These are phyloP conservation scores for Metarhizium anisopliae DNA, from an alignment of 2,329 filamentous ascomycete genomes.

Conservation along the genomic window DNA sequence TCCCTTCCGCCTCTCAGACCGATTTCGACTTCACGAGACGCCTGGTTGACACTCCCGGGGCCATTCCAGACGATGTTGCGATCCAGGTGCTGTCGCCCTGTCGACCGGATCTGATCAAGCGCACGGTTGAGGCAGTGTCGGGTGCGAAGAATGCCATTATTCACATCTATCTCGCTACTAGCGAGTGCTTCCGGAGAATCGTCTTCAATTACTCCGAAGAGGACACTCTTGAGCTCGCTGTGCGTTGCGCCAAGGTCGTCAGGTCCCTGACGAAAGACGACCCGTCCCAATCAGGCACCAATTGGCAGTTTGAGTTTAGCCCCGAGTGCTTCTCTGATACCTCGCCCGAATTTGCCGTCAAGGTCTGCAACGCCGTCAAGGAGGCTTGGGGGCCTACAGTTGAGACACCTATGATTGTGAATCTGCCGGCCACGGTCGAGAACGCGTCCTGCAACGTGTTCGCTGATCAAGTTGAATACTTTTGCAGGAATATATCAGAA, in stretches of 20 bases:
- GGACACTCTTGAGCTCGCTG: slow-evolving; percentile 71
- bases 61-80: slow-evolving; percentile 80
- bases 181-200: slow-evolving; percentile 86
- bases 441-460: slow-evolving; percentile 92
- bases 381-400: slow-evolving; percentile 78
- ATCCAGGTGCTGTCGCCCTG: slow-evolving; percentile 90
- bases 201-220: slow-evolving; percentile 84
- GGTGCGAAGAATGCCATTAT: slow-evolving; percentile 90
- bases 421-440: slow-evolving; percentile 92
- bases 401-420: slow-evolving; percentile 86
- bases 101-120: slow-evolving; percentile 79
- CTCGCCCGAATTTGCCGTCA: slow-evolving; percentile 69
- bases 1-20: slow-evolving; percentile 87
- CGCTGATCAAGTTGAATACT: slow-evolving; percentile 94
- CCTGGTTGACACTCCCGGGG: slow-evolving; percentile 75
- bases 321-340: slow-evolving; percentile 90
- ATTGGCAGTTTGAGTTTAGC: slow-evolving; percentile 76
- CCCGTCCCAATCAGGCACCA: slow-evolving; percentile 44
- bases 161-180: slow-evolving; percentile 93
- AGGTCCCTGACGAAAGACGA: slow-evolving; percentile 82
- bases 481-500: slow-evolving; percentile 76
- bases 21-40: slow-evolving; percentile 93
- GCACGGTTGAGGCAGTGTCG: slow-evolving; percentile 80
- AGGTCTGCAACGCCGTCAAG: slow-evolving; percentile 89
- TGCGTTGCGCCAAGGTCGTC: slow-evolving; percentile 78